Evolutionary conservation across 306 rosid species (phyloP).

Genomic region (Prunus mongolica): DNA sequence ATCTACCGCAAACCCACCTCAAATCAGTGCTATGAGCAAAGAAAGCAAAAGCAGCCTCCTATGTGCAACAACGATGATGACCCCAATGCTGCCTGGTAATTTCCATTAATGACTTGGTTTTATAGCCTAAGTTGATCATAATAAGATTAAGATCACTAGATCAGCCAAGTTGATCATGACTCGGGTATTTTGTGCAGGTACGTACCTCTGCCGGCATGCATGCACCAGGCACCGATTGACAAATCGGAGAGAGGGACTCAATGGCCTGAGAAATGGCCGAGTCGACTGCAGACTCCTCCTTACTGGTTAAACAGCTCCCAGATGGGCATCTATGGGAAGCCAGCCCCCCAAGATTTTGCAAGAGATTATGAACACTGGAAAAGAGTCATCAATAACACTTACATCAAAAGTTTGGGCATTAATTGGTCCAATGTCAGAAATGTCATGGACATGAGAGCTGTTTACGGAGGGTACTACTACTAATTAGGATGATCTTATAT

Average conservation of each 20-base stretch:
- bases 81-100: constrained; percentile 87
- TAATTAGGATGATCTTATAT: neutral
- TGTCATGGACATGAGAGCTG: constrained; percentile 93
- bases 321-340: constrained; percentile 80
- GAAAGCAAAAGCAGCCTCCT: constrained; percentile 64
- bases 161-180: neutral
- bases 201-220: constrained; percentile 78
- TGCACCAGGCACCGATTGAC: constrained; percentile 64
- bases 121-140: neutral
- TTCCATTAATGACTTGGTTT: neutral
- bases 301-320: constrained; percentile 84
- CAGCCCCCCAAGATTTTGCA: constrained; percentile 74
- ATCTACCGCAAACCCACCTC: constrained; percentile 71
- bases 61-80: constrained; percentile 77
- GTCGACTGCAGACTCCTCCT: constrained; percentile 57
- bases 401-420: constrained; percentile 63
- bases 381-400: constrained; percentile 50
- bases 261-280: constrained; percentile 87
- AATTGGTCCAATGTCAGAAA: constrained; percentile 75
- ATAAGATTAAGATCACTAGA: no score
- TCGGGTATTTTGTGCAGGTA: constrained; percentile 45
- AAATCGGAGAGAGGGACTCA: constrained; percentile 50
- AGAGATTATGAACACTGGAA: constrained; percentile 81
- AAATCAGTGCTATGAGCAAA: constrained; percentile 68
- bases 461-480: constrained; percentile 71